phyloP scores from a whole-genome alignment of 805 yeast species.

The Ogataea parapolymorpha region DNA sequence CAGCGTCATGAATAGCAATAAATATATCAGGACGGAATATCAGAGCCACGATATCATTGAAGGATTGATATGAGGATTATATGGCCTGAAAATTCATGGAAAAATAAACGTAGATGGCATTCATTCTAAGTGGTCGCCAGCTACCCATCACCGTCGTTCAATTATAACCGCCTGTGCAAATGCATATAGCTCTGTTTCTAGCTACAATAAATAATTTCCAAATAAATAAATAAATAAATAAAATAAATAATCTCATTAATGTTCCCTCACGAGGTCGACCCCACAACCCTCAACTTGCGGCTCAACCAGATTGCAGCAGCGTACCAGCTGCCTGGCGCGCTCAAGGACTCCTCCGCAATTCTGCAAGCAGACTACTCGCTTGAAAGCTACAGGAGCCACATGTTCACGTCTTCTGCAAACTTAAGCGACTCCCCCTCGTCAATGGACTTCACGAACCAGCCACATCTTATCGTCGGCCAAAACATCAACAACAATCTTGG shows the following conservation, averaged over 20 bases:
- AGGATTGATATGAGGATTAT: too few relatives aligned
- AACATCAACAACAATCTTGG: slow-evolving; percentile 34
- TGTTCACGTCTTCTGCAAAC: slow-evolving; percentile 24
- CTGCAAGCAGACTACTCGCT: slow-evolving; percentile 18
- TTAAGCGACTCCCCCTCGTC: slow-evolving; percentile 20
- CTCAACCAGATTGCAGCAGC: slow-evolving; percentile 20
- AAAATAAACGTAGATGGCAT: too few relatives aligned
- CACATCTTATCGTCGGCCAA: slow-evolving; percentile 32
- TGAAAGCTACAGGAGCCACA: slow-evolving; percentile 22
- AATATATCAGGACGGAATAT: too few relatives aligned
- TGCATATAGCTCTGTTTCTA: too few relatives aligned
- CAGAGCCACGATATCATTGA: too few relatives aligned
- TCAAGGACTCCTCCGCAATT: slow-evolving; percentile 17
- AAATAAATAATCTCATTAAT: slow-evolving; percentile 8
- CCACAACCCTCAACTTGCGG: slow-evolving; percentile 16
- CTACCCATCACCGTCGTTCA: too few relatives aligned
- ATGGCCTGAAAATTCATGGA: too few relatives aligned
- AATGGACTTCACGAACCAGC: slow-evolving; percentile 16
- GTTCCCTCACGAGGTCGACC: slow-evolving; percentile 17
- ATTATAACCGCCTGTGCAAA: too few relatives aligned
- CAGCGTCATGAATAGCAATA: too few relatives aligned
- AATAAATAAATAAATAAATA: slow-evolving; percentile 1
- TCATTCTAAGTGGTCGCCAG: too few relatives aligned
- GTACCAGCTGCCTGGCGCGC: slow-evolving; percentile 21
- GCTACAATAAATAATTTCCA: not conserved